phyloP scores from a whole-genome alignment of 2,329 filamentous ascomycete genomes.

The Venturia asperata region DNA sequence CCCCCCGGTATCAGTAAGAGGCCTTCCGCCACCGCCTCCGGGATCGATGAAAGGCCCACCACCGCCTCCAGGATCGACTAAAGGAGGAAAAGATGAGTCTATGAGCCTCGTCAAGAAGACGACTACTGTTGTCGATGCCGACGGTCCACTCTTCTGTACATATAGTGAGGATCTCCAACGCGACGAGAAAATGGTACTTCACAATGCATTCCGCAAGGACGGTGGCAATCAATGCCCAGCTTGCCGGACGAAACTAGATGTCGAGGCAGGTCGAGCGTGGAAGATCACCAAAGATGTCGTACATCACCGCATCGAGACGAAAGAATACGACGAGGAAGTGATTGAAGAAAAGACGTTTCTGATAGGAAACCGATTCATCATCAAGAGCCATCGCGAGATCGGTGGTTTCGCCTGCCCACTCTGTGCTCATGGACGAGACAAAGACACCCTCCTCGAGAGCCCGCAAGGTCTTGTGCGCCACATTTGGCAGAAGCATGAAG shows the following conservation, averaged over 20 bases:
- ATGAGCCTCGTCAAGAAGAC: slow-evolving; percentile 4
- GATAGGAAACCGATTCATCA: slow-evolving; percentile 32
- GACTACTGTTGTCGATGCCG: background rate
- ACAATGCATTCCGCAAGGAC: slow-evolving; percentile 29
- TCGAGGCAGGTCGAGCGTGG: slow-evolving; percentile 33
- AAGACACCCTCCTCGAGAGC: slow-evolving; percentile 31
- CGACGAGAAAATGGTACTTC: slow-evolving; percentile 27
- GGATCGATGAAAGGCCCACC: background rate
- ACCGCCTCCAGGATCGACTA: background rate
- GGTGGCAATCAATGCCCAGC: slow-evolving; percentile 29
- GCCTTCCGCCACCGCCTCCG: background rate
- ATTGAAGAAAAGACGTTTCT: slow-evolving; percentile 32
- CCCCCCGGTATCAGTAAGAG: background rate
- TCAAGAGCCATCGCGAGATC: slow-evolving; percentile 33
- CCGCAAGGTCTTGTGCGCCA: slow-evolving; percentile 33
- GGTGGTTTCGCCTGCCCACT: slow-evolving; percentile 34
- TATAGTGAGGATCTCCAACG: slow-evolving; percentile 33
- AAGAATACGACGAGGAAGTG: slow-evolving; percentile 28
- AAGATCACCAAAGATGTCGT: slow-evolving; percentile 30
- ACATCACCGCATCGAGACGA: slow-evolving; percentile 26
- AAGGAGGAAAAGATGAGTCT: background rate
- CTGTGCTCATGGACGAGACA: slow-evolving; percentile 29
- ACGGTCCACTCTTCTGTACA: slow-evolving; percentile 27
- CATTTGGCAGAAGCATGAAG: slow-evolving; percentile 31
- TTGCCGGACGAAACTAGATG: slow-evolving; percentile 27